phyloP scores from a whole-genome alignment of 2,329 filamentous ascomycete species.

The Trichocomaceae sp. region DNA sequence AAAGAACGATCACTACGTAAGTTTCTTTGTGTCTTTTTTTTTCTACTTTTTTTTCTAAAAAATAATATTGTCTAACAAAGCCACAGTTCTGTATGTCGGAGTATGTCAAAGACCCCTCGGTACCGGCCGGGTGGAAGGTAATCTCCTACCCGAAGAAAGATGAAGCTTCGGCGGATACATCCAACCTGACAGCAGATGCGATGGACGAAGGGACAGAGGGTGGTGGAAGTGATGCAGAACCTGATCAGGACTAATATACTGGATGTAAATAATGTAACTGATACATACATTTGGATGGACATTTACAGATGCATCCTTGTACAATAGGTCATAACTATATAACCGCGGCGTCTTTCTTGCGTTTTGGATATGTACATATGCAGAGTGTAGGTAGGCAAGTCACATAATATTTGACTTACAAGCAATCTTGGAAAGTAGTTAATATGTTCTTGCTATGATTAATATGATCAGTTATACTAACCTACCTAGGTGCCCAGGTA shows the following conservation, averaged over 20 bases:
- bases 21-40: constrained; percentile 16
- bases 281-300: background rate
- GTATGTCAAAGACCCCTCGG: constrained; percentile 51
- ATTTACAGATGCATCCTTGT: background rate
- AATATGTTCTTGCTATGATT: no score
- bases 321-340: background rate
- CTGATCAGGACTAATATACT: constrained; percentile 20
- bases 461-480: no score
- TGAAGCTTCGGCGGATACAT: constrained; percentile 30
- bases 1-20: constrained; percentile 93
- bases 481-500: no score
- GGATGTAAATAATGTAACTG: background rate
- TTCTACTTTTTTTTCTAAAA: background rate
- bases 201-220: constrained; percentile 40
- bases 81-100: constrained; percentile 57
- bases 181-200: constrained; percentile 40
- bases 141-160: constrained; percentile 48
- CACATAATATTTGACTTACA: no score
- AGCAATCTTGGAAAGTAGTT: no score
- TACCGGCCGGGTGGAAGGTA: constrained; percentile 52
- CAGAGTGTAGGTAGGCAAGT: no score
- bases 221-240: constrained; percentile 34
- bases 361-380: no score
- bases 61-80: constrained; percentile 10
- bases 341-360: background rate